Percentiles rank a stretch among this genome's conserved stretches.
phyloP scores from a whole-genome alignment of 352 stramenopile species.

The Albugo laibachii region DNA sequence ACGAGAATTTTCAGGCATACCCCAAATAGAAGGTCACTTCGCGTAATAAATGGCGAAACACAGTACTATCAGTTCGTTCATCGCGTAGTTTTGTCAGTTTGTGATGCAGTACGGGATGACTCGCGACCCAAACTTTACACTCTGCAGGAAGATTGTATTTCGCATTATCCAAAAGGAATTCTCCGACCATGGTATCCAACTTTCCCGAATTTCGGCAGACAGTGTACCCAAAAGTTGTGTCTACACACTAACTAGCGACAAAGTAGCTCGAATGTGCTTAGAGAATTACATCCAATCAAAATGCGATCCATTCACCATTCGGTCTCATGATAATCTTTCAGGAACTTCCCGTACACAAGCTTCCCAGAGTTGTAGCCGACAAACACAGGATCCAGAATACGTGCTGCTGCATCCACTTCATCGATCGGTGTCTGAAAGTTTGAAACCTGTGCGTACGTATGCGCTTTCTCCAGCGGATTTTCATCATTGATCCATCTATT shows the following conservation, averaged over 20 bases:
- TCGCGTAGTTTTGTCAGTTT: slow-evolving; percentile 95
- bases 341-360: slow-evolving; percentile 57
- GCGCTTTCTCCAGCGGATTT: slow-evolving; percentile 88
- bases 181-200: slow-evolving; percentile 23
- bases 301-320: slow-evolving; percentile 39
- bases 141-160: slow-evolving; percentile 34
- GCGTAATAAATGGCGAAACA: slow-evolving; percentile 90
- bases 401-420: slow-evolving; percentile 89
- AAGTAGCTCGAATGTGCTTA: too few species aligned
- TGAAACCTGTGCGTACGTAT: slow-evolving; percentile 78
- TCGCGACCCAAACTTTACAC: slow-evolving; percentile 68
- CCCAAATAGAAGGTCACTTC: slow-evolving; percentile 97
- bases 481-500: slow-evolving; percentile 94
- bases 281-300: too few species aligned
- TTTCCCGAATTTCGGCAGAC: too few species aligned
- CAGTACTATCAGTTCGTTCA: slow-evolving; percentile 76
- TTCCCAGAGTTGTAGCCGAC: slow-evolving; percentile 56
- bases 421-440: slow-evolving; percentile 96
- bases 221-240: too few species aligned
- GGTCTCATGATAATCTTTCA: slow-evolving; percentile 81
- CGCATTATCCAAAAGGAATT: slow-evolving; percentile 40
- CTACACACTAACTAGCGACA: too few species aligned
- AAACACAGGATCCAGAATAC: slow-evolving; percentile 92
- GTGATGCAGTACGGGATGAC: slow-evolving; percentile 85
- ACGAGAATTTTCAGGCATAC: slow-evolving; percentile 27